phyloP scores from a whole-genome alignment of 2,329 filamentous ascomycete species.

The Aspergillus latus region DNA sequence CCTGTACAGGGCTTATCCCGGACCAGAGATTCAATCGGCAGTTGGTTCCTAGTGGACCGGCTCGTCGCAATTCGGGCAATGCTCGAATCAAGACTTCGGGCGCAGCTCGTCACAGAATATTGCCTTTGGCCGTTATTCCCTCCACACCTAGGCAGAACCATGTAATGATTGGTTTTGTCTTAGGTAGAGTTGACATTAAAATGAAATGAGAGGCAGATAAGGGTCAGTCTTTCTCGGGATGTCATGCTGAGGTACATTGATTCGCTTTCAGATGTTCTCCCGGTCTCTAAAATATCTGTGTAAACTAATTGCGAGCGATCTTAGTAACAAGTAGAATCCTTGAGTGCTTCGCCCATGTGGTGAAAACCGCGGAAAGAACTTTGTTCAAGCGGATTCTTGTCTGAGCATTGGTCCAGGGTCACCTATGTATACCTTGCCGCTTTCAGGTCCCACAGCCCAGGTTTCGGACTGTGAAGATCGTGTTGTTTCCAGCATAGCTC shows the following conservation, averaged over 20 bases:
- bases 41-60: no score
- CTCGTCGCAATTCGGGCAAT: no score
- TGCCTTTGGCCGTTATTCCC: background rate
- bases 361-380: background rate
- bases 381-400: background rate
- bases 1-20: no score
- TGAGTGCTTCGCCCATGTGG: background rate
- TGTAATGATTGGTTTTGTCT: background rate
- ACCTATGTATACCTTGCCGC: background rate
- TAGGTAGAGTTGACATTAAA: background rate
- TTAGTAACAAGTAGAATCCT: background rate
- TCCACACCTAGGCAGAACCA: background rate
- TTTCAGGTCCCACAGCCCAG: background rate
- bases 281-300: background rate
- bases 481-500: background rate
- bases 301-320: background rate
- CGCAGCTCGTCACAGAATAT: no score
- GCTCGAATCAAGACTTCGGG: no score
- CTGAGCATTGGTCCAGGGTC: background rate
- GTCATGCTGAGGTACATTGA: background rate
- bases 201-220: background rate
- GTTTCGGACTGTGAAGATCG: background rate
- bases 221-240: background rate
- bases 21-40: no score
- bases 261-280: background rate